Percentiles rank a stretch among this genome's conserved stretches.
Conservation (phyloP, 805 yeast species). For the Kuraishia piskuri region DNA sequence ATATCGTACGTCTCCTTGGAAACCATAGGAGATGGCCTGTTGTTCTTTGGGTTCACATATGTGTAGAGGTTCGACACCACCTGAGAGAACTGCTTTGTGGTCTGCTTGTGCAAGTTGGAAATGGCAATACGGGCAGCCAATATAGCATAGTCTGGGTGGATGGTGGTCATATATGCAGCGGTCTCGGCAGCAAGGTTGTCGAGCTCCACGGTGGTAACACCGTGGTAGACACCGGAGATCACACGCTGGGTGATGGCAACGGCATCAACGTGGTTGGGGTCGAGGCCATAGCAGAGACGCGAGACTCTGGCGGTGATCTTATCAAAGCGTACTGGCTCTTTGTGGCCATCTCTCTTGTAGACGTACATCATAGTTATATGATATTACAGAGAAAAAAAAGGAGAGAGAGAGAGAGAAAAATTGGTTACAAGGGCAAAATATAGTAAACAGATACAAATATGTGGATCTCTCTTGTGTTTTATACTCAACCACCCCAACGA, state of each 20-base stretch:
- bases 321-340: constrained; percentile 91
- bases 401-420: background rate
- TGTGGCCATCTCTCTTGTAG: constrained; percentile 86
- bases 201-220: constrained; percentile 88
- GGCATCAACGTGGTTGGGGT: constrained; percentile 86
- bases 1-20: constrained; percentile 55
- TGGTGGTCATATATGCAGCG: constrained; percentile 94
- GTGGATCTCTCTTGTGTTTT: background rate
- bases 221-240: constrained; percentile 93
- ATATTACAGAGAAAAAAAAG: too few species aligned
- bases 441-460: background rate
- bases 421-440: background rate
- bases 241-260: constrained; percentile 94
- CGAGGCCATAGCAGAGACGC: constrained; percentile 90
- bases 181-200: constrained; percentile 87
- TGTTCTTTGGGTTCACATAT: constrained; percentile 77
- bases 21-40: constrained; percentile 57
- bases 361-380: constrained; percentile 54
- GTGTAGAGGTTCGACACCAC: constrained; percentile 66
- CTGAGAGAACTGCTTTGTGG: constrained; percentile 76
- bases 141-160: constrained; percentile 95
- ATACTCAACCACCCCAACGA: background rate
- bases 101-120: constrained; percentile 89
- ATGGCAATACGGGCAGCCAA: constrained; percentile 95
- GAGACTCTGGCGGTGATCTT: constrained; percentile 94